Conservation (phyloP, 1,284 basidiomycete genomes). For the Xerocomus nothofagi region DNA sequence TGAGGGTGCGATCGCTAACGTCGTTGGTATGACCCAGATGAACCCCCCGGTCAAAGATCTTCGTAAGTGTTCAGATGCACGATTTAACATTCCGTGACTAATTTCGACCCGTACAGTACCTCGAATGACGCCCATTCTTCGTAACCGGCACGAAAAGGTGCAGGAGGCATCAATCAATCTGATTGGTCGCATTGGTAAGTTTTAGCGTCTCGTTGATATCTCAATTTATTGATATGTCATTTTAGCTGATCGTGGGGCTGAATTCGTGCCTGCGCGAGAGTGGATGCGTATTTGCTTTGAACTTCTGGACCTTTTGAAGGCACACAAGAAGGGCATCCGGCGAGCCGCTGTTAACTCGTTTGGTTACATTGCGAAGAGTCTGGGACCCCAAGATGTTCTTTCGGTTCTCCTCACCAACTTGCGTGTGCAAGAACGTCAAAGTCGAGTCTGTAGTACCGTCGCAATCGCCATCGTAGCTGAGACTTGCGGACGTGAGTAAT, state of each 20-base stretch:
- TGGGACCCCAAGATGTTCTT: constrained; percentile 98
- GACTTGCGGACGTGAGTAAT: constrained; percentile 86
- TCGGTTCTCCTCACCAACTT: constrained; percentile 96
- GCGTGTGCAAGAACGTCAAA: constrained; percentile 98
- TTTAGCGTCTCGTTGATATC: background rate
- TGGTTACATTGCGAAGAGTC: constrained; percentile 98
- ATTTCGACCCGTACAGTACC: constrained; percentile 61
- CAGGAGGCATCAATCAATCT: constrained; percentile 99
- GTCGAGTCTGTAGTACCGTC: constrained; percentile 97
- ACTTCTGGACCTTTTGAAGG: constrained; percentile 94
- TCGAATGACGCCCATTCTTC: constrained; percentile 98
- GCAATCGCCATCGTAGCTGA: constrained; percentile 98
- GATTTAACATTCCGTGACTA: constrained; percentile 9
- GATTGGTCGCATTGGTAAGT: constrained; percentile 92
- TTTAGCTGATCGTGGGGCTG: constrained; percentile 94
- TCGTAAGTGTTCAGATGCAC: constrained; percentile 52
- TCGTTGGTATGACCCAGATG: constrained; percentile 99
- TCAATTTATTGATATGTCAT: constrained; percentile 13
- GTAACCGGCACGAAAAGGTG: constrained; percentile 99
- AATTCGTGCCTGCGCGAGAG: constrained; percentile 97
- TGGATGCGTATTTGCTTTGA: constrained; percentile 99
- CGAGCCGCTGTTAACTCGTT: constrained; percentile 99
- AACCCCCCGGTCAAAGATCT: constrained; percentile 99
- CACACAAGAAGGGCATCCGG: constrained; percentile 98
- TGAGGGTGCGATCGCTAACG: constrained; percentile 97